These are phyloP conservation scores for Cylindrodendrum hubeiense DNA, from an alignment of 2,329 filamentous ascomycete species.

Conservation along the genomic window DNA sequence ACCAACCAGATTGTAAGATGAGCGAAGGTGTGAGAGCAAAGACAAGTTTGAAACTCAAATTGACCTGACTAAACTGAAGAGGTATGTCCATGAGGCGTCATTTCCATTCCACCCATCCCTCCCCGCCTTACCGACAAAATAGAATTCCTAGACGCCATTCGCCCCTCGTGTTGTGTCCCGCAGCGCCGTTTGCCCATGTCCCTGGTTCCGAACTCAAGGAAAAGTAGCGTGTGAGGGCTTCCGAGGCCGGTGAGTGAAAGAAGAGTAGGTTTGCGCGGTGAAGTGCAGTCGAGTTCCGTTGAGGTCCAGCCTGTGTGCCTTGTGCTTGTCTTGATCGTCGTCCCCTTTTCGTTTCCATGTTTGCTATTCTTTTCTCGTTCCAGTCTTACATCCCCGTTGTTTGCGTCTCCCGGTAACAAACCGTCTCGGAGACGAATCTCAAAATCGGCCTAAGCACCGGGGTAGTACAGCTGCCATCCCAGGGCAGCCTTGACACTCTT, in stretches of 20 bases:
- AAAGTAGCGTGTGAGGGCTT: not conserved
- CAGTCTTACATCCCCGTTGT: not conserved
- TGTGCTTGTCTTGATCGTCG: not conserved
- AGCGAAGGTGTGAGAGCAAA: not conserved
- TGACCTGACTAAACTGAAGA: not conserved
- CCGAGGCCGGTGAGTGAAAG: not conserved
- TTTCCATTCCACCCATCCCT: not conserved
- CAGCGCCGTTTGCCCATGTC: not conserved
- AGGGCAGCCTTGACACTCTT: constrained; percentile 10
- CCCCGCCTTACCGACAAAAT: not conserved
- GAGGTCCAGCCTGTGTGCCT: constrained; percentile 7
- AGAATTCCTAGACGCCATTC: constrained; percentile 1
- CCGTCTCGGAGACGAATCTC: not conserved
- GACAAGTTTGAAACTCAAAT: not conserved
- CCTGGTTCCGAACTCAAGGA: constrained; percentile 4
- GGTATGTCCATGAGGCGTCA: not conserved
- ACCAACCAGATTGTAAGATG: not conserved
- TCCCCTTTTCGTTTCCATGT: constrained; percentile 4
- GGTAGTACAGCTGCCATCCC: constrained; percentile 24
- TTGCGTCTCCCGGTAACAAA: not conserved
- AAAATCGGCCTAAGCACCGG: constrained; percentile 13
- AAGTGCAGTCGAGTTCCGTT: not conserved
- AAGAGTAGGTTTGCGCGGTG: not conserved
- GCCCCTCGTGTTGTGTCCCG: not conserved
- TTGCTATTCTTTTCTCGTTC: not conserved